Conservation (phyloP, 140 eudicot genomes). For the Erigeron philadelphicus region DNA sequence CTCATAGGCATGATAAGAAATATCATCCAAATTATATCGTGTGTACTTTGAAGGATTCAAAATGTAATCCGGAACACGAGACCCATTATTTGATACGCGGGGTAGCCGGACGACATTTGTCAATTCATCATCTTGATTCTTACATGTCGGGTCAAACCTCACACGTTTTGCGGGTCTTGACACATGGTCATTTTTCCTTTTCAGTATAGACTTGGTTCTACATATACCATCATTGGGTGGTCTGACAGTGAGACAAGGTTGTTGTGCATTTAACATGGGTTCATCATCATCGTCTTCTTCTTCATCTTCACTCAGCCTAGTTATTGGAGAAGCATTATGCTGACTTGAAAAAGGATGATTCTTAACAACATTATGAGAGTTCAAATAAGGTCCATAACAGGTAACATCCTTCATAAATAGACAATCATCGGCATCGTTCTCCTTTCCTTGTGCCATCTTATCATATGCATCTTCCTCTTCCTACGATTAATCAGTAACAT, state of each 20-base stretch:
- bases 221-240: conserved; percentile 12
- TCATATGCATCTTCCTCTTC: conserved; percentile 56
- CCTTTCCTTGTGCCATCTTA: conserved; percentile 46
- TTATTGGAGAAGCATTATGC: conserved; percentile 20
- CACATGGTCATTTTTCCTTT: conserved; percentile 32
- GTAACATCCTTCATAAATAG: conserved; percentile 43
- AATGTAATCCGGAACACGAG: conserved; percentile 39
- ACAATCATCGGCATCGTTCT: conserved; percentile 25
- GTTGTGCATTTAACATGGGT: conserved; percentile 13
- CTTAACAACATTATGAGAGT: conserved; percentile 30
- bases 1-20: conserved; percentile 12
- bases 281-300: conserved; percentile 19
- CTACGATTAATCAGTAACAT: conserved; percentile 21
- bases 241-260: conserved; percentile 2
- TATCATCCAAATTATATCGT: conserved; percentile 34
- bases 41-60: conserved; percentile 46
- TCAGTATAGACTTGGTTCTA: conserved; percentile 38
- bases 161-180: conserved; percentile 37
- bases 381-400: conserved; percentile 30
- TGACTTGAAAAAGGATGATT: conserved; percentile 29
- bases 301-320: conserved; percentile 31
- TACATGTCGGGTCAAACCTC: conserved; percentile 41
- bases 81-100: neutral
- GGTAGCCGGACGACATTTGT: conserved; percentile 4
- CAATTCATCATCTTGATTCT: conserved; percentile 8